Conservation (phyloP, 345 rosid species). For the Eucalyptus polyanthemos region DNA sequence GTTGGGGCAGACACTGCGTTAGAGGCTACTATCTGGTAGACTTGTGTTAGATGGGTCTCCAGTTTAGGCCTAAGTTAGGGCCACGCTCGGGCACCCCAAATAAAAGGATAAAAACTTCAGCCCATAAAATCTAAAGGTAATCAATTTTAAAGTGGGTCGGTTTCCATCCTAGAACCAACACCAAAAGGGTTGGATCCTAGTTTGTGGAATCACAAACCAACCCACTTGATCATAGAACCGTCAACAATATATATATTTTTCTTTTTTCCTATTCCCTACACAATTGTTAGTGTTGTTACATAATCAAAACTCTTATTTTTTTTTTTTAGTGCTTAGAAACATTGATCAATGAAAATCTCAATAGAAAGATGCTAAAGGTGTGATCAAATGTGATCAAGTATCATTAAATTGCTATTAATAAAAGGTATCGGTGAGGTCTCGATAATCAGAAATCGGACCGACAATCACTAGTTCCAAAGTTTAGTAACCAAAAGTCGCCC, state of each 20-base stretch:
- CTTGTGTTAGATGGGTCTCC: background rate
- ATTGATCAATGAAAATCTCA: background rate
- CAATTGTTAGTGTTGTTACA: background rate
- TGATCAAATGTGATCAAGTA: background rate
- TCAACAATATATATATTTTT: too few relatives aligned
- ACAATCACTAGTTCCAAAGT: background rate
- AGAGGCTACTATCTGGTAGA: background rate
- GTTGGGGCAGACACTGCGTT: background rate
- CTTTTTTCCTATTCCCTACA: background rate
- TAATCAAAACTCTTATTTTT: too few relatives aligned
- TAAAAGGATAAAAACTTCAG: background rate
- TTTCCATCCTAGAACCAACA: too few relatives aligned
- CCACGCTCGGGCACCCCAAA: background rate
- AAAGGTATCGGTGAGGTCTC: background rate
- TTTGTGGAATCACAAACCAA: background rate
- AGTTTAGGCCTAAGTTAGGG: background rate
- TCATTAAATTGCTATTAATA: background rate
- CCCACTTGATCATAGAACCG: background rate
- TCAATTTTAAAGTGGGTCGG: fast-evolving
- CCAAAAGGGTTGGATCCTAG: background rate
- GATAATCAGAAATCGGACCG: fast-evolving
- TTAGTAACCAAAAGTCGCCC: background rate
- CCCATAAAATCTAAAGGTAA: background rate
- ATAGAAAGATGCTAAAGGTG: background rate
- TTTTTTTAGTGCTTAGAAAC: background rate